These are phyloP conservation scores for Williopsis jadinii DNA, from an alignment of 1,139 yeast genomes.

Conservation along the genomic window DNA sequence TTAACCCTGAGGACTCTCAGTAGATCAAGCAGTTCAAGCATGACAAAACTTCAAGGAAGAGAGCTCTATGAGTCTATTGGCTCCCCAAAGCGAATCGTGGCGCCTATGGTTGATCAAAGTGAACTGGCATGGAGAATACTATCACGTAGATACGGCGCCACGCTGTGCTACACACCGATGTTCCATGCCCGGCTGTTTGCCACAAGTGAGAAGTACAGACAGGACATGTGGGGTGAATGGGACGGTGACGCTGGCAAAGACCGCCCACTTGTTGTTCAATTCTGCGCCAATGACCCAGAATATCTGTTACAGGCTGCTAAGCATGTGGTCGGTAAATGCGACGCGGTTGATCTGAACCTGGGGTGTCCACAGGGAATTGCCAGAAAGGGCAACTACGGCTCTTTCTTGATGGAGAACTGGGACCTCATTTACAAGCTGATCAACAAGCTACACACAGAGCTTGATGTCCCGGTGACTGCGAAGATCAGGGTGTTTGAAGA, in stretches of 20 bases:
- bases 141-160: constrained; percentile 86
- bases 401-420: constrained; percentile 98
- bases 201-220: constrained; percentile 72
- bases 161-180: constrained; percentile 95
- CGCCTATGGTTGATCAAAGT: constrained; percentile 98
- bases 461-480: constrained; percentile 88
- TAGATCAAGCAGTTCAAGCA: constrained; percentile 17
- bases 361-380: constrained; percentile 99
- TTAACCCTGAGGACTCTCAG: no score
- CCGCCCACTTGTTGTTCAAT: constrained; percentile 85
- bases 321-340: constrained; percentile 76
- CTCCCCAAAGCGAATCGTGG: constrained; percentile 76
- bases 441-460: constrained; percentile 60
- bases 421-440: constrained; percentile 68
- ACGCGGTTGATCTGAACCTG: constrained; percentile 89
- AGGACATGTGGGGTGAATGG: constrained; percentile 62
- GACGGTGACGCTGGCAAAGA: constrained; percentile 69
- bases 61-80: constrained; percentile 65
- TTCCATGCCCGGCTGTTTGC: constrained; percentile 88
- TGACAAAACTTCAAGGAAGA: constrained; percentile 47
- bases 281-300: constrained; percentile 94
- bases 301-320: constrained; percentile 74
- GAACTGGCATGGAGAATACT: constrained; percentile 94
- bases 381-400: constrained; percentile 87
- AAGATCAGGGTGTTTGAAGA: constrained; percentile 89